These are phyloP conservation scores for Solanum paucissectum DNA, from an alignment of 257 asterid genomes.

Conservation along the genomic window DNA sequence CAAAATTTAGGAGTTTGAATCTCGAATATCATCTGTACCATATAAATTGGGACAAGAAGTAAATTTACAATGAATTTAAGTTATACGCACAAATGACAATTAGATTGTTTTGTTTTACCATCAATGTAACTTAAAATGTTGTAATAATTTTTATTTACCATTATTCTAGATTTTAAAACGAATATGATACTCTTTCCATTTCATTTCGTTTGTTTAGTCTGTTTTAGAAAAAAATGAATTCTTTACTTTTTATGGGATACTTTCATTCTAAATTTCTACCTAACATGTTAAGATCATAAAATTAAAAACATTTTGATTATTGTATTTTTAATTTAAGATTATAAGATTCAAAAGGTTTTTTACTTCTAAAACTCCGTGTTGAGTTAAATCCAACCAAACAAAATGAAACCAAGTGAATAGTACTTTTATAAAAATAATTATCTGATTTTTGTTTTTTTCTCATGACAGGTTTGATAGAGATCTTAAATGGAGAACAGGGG, in stretches of 20 bases:
- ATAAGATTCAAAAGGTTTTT: no score
- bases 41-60: neutral
- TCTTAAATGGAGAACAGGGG: slow-evolving; percentile 31
- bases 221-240: neutral
- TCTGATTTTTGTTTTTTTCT: neutral
- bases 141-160: neutral
- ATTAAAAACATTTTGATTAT: no score
- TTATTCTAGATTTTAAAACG: neutral
- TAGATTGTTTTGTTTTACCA: neutral
- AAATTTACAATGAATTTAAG: neutral
- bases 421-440: no score
- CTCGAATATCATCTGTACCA: no score
- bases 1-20: no score
- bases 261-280: no score
- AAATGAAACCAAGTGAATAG: no score
- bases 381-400: neutral
- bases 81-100: neutral
- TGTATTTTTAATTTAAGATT: no score
- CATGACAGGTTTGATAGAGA: slow-evolving; percentile 30
- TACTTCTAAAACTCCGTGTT: neutral
- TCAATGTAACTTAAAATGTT: neutral
- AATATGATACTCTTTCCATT: no score
- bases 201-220: no score
- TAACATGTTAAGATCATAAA: neutral
- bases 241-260: neutral